Conservation (phyloP, 331 rosid genomes). For the Ulmus americana region DNA sequence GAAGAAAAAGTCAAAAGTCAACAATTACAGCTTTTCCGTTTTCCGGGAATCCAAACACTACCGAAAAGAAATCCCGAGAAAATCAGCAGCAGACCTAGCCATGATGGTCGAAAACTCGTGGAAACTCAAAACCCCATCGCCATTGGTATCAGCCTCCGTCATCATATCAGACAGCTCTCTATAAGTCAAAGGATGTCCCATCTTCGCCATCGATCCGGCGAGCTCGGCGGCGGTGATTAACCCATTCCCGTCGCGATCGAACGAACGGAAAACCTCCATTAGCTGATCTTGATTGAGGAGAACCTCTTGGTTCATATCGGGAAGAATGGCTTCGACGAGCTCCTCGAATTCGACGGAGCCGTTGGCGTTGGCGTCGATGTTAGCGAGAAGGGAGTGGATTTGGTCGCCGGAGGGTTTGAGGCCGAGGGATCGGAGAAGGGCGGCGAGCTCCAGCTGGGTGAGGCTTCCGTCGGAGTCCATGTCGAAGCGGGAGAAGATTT, state of each 20-base stretch:
- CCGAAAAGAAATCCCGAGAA: slow-evolving; percentile 43
- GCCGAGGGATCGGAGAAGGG: slow-evolving; percentile 87
- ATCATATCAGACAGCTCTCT: slow-evolving; percentile 68
- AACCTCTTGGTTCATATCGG: slow-evolving; percentile 46
- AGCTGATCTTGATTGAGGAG: slow-evolving; percentile 77
- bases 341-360: slow-evolving; percentile 81
- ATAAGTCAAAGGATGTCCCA: slow-evolving; percentile 79
- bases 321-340: slow-evolving; percentile 49
- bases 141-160: slow-evolving; percentile 67
- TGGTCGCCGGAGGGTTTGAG: slow-evolving; percentile 80
- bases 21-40: not conserved
- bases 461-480: slow-evolving; percentile 94
- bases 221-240: slow-evolving; percentile 78
- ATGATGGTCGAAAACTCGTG: slow-evolving; percentile 59
- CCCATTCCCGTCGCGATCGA: slow-evolving; percentile 92
- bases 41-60: not conserved
- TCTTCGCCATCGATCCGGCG: slow-evolving; percentile 86
- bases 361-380: slow-evolving; percentile 73
- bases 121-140: slow-evolving; percentile 87
- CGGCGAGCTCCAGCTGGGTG: slow-evolving; percentile 82
- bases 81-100: slow-evolving; percentile 80
- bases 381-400: slow-evolving; percentile 42
- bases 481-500: slow-evolving; percentile 80
- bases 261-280: slow-evolving; percentile 56
- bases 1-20: not conserved